Base-by-base conservation (phyloP, 495 filamentous ascomycete species). In the Daldinia childiae region DNA sequence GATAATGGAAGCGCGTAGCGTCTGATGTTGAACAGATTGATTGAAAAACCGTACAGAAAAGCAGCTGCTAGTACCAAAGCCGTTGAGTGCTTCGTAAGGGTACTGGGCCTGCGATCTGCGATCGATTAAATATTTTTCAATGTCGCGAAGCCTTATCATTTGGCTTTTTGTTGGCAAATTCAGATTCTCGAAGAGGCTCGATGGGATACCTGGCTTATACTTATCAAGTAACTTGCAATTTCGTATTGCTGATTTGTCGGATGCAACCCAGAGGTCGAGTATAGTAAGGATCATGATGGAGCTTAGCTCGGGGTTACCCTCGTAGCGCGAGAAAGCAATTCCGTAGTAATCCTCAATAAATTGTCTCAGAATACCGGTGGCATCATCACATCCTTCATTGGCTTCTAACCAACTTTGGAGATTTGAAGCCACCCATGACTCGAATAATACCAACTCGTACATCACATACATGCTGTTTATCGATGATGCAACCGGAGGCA, bases 191-290 rank as follows among this genome's bases (percentile, higher is more conserved):
- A 91, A 79, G 1, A 85, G n/a, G 5, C 51, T 64, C 0, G 58
- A 14, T 0, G 82, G 79, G 39, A 92, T 77, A 1, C 79, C 83
- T 0, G 85, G 79, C 14, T 85, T 75, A 69, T 90, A 92, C 0
- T 89, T 75, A 0, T 32, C 50, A 0, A 93, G 69, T 5, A 90
- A 56, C 1, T 74, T 63, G 58, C 81, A 79, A 0, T 72, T 59
- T 1, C 61, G 21, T 9, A 82, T 79, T 0, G 87, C 85, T 11
- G 79, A 78, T 58, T 80, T 85, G 68, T 92, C 90, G 51, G 81
- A 78, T 17, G 87, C 87, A 38, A 90, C 72, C 90, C 90, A 93
- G 0, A 92, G 66, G 27, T 92, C 88, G 61, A 91, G 74, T 4
- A 86, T 74, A 0, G 83, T 88, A 19, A 93, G 80, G 1, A 88